phyloP scores from a whole-genome alignment of 257 asterid genomes.

The Schizonepeta tenuifolia region DNA sequence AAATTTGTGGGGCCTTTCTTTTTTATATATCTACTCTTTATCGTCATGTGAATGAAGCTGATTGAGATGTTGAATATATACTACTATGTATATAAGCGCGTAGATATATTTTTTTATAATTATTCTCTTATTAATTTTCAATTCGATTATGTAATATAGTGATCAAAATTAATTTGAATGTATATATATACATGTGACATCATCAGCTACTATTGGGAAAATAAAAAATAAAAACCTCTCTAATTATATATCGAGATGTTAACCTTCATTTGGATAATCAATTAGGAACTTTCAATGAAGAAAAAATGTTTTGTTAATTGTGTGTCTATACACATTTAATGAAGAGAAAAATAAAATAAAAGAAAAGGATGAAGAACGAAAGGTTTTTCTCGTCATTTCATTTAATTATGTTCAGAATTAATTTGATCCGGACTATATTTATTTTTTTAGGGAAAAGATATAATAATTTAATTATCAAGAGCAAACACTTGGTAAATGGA shows the following conservation, averaged over 20 bases:
- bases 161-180: background rate
- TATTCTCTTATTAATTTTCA: background rate
- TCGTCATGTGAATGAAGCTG: conserved; percentile 35
- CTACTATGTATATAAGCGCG: background rate
- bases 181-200: background rate
- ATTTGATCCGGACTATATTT: too few relatives aligned
- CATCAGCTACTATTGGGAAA: background rate
- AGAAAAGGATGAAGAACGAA: too few relatives aligned
- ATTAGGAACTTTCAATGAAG: background rate
- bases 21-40: conserved; percentile 25
- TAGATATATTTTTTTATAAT: background rate
- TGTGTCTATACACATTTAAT: too few relatives aligned
- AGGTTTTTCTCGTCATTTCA: too few relatives aligned
- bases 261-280: background rate
- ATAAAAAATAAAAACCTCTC: background rate
- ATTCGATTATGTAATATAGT: background rate
- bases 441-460: too few relatives aligned
- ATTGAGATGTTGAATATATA: conserved; percentile 14
- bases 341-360: too few relatives aligned
- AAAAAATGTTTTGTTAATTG: too few relatives aligned
- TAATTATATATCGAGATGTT: background rate
- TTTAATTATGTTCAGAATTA: too few relatives aligned
- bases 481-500: too few relatives aligned
- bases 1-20: conserved; percentile 37
- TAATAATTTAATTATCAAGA: too few relatives aligned